Conservation (phyloP, 495 filamentous ascomycete genomes). For the Corynascus novoguineensis region DNA sequence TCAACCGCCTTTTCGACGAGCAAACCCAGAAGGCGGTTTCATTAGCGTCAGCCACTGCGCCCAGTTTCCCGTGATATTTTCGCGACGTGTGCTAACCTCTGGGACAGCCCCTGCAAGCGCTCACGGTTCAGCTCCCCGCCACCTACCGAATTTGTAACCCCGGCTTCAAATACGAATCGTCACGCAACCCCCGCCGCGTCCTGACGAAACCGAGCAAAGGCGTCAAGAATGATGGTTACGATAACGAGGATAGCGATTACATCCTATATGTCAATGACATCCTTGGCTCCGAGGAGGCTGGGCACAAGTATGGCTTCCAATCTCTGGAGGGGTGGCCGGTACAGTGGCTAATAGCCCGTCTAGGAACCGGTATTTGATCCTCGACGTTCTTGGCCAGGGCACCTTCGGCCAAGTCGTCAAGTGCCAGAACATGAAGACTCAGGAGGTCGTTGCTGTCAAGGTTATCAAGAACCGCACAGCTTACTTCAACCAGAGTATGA, state of each 20-base stretch:
- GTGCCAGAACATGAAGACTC: conserved; percentile 96
- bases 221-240: conserved; percentile 96
- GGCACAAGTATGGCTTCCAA: conserved; percentile 73
- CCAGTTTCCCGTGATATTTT: background rate
- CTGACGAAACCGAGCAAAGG: conserved; percentile 99
- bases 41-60: conserved; percentile 70
- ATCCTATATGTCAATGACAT: conserved; percentile 99
- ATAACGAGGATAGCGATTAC: conserved; percentile 99
- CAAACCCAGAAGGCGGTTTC: conserved; percentile 96
- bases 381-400: conserved; percentile 96
- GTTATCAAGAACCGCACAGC: conserved; percentile 99
- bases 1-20: conserved; percentile 86
- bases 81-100: conserved; percentile 10
- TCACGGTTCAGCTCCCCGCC: conserved; percentile 87
- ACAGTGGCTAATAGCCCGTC: conserved; percentile 17
- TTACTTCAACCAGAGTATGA: conserved; percentile 99
- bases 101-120: conserved; percentile 81
- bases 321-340: background rate
- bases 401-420: conserved; percentile 99
- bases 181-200: conserved; percentile 92
- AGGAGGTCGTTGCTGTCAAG: conserved; percentile 98
- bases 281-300: conserved; percentile 92
- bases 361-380: conserved; percentile 95
- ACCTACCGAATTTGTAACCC: conserved; percentile 99
- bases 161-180: conserved; percentile 97